Conservation (phyloP, 202 grass and related monocot genomes). For the Setaria viridis region DNA sequence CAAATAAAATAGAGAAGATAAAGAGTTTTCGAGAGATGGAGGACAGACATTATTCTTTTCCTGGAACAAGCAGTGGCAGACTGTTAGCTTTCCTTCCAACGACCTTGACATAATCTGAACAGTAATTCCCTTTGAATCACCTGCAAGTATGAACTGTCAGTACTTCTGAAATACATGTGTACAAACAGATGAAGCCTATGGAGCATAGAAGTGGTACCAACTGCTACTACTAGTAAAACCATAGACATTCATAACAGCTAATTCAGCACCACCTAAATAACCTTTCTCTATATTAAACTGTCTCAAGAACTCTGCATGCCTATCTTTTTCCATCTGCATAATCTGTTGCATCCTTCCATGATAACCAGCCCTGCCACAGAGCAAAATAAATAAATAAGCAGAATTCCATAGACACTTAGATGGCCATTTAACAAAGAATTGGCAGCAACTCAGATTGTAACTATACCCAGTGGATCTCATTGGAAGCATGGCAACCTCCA, state of each 20-base stretch:
- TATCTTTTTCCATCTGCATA: constrained; percentile 87
- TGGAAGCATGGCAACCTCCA: constrained; percentile 40
- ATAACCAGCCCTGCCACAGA: constrained; percentile 66
- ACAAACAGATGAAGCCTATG: not conserved
- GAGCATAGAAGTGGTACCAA: constrained; percentile 24
- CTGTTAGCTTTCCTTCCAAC: constrained; percentile 85
- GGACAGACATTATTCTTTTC: constrained; percentile 52
- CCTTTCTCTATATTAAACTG: constrained; percentile 51
- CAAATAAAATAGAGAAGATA: constrained; percentile 21
- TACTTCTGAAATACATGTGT: constrained; percentile 23
- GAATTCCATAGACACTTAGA: constrained; percentile 31
- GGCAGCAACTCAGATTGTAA: constrained; percentile 51
- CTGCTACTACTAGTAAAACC: constrained; percentile 18
- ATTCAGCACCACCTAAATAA: constrained; percentile 49
- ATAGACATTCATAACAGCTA: constrained; percentile 27
- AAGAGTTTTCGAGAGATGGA: constrained; percentile 43
- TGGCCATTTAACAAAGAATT: constrained; percentile 17
- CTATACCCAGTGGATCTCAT: constrained; percentile 60
- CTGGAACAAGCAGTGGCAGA: constrained; percentile 78
- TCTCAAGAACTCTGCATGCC: constrained; percentile 69
- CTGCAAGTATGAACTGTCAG: constrained; percentile 49
- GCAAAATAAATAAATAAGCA: constrained; percentile 37
- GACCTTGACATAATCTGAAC: constrained; percentile 83
- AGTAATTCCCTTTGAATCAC: constrained; percentile 60
- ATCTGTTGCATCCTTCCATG: constrained; percentile 77